Base-by-base conservation (phyloP, 2,329 filamentous ascomycete genomes). In the Calonectria montana region DNA sequence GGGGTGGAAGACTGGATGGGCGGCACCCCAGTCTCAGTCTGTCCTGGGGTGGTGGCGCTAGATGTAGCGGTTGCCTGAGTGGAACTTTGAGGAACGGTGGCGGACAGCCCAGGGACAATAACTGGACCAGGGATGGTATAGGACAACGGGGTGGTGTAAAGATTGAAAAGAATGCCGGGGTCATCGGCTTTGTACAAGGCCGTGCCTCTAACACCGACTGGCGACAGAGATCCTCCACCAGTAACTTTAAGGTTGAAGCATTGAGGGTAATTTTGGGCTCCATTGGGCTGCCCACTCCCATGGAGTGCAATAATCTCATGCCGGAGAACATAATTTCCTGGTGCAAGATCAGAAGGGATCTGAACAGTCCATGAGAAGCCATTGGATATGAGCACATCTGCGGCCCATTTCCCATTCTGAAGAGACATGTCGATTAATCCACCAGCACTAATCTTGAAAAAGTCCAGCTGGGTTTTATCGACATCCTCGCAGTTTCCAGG, bases 371-470 rank as follows among this genome's bases (percentile, higher is more conserved):
- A 82, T 15, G 75, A 77, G 72, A 80, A 81, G 35, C 74, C 72
- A 84, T 81, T 80, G 50, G 81, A 75, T 74, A 88, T 86, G 69
- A 90, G 81, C 1, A 86, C 79, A 69, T 81, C 80, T 4, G 82
- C 74, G 1, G 80, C 81, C 84, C 84, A 86, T 13, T 69, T 72
- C 25, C 81, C 75, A 63, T 79, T 84, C 55, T 82, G 84, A 72
- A 83, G 79, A 71, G 88, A 83, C 74, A 90, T 86, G 55, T 80
- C 75, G 69, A 88, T 82, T 29, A 90, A 84, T 69, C 91, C 91
- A 39, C 81, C 84, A 68, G 86, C 86, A 45, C 88, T 86, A 70
- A 93, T 92, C 87, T 93, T 93, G 87, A 91, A 90, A 82, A 88
- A 93, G 74, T 88, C 81, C 35, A 92, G 86, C 6, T 83, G 78